Evolutionary conservation across 345 rosid species (phyloP), one percentile per base, ranked within the genome.

Genomic region (Schrenkiella parvula): DNA sequence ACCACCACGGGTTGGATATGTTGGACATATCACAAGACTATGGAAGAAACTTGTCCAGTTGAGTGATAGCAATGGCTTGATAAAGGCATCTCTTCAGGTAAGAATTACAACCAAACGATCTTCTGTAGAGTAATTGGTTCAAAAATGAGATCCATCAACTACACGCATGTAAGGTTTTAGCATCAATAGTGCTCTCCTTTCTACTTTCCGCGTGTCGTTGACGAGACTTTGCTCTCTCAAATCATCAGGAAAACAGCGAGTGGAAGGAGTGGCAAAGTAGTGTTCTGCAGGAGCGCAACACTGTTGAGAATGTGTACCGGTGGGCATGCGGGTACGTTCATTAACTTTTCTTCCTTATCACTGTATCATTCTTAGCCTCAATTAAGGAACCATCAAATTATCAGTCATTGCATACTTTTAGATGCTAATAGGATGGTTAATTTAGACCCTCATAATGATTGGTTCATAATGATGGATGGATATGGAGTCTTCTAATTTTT

Each of bases 261-360:
- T 92, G 99, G 98, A 85, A 73, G 5, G 87, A 84, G 41, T 95
- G 99, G 99, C 93, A 86, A 77, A 64, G 70, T 39, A 79, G 68
- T 67, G 89, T 92, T 72, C 78, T 92, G 72, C 96, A 88, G 51
- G 89, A 87, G 75, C 96, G 99, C 47, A 95, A 92, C 74, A 82
- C 76, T 37, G 82, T 92, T 43, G 98, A 95, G 86, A 91, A 95
- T 86, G 98, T 95, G 62, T 86, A 82, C 68, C 81, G 88, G 69
- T 95, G 99, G 99, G 89, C 88, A 55, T 95, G 99, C 79, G 97
- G 98, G 99, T 95, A 87, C 48, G 28, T 50, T 47, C 23, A 2
- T 63, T 29, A 35, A 26, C 29, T 68, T 29, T 73, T 61, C 38
- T 43, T 64, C 48, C 53, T 68, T 42, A 48, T 60, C 42, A 60